A percentile compares a stretch with the other conserved stretches of the same genome.
These are phyloP conservation scores for Vicia sativa DNA, from an alignment of 306 rosid genomes.

Conservation along the genomic window DNA sequence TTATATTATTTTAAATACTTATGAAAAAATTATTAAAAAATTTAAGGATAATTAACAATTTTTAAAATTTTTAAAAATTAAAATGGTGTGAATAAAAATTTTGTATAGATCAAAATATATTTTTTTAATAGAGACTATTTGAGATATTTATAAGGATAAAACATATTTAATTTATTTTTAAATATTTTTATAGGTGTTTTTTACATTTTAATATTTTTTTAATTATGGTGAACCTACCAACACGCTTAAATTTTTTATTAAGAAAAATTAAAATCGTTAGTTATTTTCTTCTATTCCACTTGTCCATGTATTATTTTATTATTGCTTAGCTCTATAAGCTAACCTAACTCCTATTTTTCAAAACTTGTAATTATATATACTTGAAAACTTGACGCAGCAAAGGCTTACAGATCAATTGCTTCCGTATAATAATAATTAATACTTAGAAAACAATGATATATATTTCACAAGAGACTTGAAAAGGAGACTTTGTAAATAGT, in stretches of 20 bases:
- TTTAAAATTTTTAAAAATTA: too few species aligned
- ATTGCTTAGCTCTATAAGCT: constrained; percentile 20
- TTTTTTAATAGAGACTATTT: too few species aligned
- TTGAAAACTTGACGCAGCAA: constrained; percentile 25
- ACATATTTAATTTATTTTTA: too few species aligned
- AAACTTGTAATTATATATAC: constrained; percentile 7
- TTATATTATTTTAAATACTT: too few species aligned
- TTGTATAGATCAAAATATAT: too few species aligned
- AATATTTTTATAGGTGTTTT: too few species aligned
- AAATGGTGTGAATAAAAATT: too few species aligned
- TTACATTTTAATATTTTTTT: too few species aligned
- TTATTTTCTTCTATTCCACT: constrained; percentile 4
- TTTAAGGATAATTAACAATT: too few species aligned
- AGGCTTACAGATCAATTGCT: constrained; percentile 3
- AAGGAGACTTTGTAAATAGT: constrained; percentile 23
- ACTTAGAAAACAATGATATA: constrained; percentile 23
- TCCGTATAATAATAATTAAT: background rate
- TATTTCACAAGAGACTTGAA: constrained; percentile 21
- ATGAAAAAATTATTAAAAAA: too few species aligned
- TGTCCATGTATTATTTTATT: background rate
- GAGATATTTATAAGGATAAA: too few species aligned
- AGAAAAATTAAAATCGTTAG: background rate
- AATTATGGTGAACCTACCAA: too few species aligned
- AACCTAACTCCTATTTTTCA: constrained; percentile 26
- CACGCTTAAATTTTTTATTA: background rate